A percentile compares a stretch with the other conserved stretches of the same genome.
Evolutionary conservation across 176 grass and related monocot species (phyloP).

Genomic region (Bromus sterilis): DNA sequence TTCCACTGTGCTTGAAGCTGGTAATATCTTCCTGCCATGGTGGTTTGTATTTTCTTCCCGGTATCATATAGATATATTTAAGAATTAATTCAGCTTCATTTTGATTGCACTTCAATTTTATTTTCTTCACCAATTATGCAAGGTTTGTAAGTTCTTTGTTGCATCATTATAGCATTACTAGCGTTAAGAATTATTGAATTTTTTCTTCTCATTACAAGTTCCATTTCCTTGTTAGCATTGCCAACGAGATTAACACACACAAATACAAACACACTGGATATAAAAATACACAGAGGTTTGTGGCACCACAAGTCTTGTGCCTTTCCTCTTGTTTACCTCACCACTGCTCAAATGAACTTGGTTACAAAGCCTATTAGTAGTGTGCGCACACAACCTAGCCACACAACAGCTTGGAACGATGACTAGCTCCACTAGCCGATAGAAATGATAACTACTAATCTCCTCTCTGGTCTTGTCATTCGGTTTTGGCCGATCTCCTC

Average conservation of each 20-base stretch:
- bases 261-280: too few species aligned
- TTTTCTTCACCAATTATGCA: not conserved
- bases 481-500: not conserved
- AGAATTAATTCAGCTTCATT: not conserved
- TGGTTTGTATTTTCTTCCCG: not conserved
- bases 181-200: not conserved
- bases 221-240: not conserved
- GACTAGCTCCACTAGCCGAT: not conserved
- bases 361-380: not conserved
- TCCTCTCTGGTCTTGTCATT: not conserved
- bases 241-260: too few species aligned
- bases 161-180: not conserved
- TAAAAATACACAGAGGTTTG: too few species aligned
- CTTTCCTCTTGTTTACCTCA: not conserved
- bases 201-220: not conserved
- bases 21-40: conserved; percentile 23
- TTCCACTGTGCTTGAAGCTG: conserved; percentile 81
- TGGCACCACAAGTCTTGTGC: too few species aligned
- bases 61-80: not conserved
- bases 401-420: too few species aligned
- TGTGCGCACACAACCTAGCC: not conserved
- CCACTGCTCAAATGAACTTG: not conserved
- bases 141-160: not conserved
- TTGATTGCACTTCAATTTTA: not conserved
- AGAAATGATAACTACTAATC: not conserved